Base-by-base conservation (phyloP, 768 basidiomycete genomes). In the Phylloporus scabripes region DNA sequence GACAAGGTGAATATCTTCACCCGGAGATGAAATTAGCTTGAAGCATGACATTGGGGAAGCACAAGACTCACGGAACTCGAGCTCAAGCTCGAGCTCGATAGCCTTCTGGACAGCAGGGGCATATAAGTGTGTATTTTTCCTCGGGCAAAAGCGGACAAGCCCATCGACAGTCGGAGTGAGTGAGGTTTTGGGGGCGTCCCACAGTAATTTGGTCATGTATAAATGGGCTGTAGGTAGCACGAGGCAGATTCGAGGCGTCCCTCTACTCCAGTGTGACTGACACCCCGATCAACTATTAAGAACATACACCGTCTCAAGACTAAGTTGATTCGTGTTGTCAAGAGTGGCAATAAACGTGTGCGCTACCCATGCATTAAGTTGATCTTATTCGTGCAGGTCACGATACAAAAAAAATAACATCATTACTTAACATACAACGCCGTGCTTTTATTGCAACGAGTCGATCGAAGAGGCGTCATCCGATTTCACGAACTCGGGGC, bases 401-500 rank as follows among this genome's bases (percentile, higher is more conserved):
- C 6, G 26, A 51, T 52, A 62, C 47, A 46, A 39, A 53, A 11
- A 48, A 52, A 51, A 43, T n/a, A 36, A 18, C 15, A 46, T 28
- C 23, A 24, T 24, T 14, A 23, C 28, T 29, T 29, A 29, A n/a
- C 23, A 33, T 28, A 43, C 14, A n/a, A 42, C 8, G 18, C 8
- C 20, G 14, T 15, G 8, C 26, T 23, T 24, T 44, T 28, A 55
- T 38, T 33, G 11, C 31, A 39, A 34, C 0, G 57, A 64, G 5
- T 31, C 42, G 3, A 59, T 40, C 18, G 56, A 52, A 36, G 48
- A 56, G 36, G 17, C 4, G 14, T 59, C 54, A 29, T 57, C 53
- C 7, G 46, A 51, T 49, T 64, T 64, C 28, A 64, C 57, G 21
- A 59, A 62, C 21, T 62, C 55, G 1, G 61, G 61, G 0, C 57